Percentiles rank a stretch among this genome's conserved stretches.
These are phyloP conservation scores for Delonix regia DNA, from an alignment of 306 rosid genomes.

Conservation along the genomic window DNA sequence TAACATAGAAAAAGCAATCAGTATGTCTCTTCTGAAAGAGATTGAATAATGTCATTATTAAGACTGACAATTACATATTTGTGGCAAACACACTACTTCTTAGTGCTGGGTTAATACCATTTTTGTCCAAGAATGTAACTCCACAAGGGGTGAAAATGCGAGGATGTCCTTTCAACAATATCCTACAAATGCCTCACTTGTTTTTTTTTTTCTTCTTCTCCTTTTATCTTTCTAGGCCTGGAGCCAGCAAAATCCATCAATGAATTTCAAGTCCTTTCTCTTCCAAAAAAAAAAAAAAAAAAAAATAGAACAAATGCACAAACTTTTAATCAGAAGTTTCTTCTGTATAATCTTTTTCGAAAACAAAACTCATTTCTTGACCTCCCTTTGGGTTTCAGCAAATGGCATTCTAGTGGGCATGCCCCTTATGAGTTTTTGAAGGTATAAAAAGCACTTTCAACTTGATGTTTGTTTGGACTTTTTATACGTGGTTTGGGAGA, in stretches of 20 bases:
- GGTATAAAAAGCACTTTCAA: neutral
- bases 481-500: neutral
- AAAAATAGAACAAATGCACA: too few species aligned
- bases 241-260: neutral
- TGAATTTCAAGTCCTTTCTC: neutral
- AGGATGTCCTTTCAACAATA: slow-evolving; percentile 4
- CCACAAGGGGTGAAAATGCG: neutral
- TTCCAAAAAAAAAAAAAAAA: too few species aligned
- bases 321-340: neutral
- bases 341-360: neutral
- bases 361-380: neutral
- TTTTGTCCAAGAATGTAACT: neutral
- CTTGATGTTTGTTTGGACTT: neutral
- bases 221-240: neutral
- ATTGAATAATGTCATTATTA: neutral
- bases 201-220: neutral
- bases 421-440: neutral
- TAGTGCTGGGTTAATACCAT: neutral
- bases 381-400: neutral
- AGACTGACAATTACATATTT: neutral
- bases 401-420: neutral
- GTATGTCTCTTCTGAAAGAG: neutral
- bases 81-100: neutral
- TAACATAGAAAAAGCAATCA: neutral
- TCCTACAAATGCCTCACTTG: neutral